These are phyloP conservation scores for Crithidia mellificae DNA, from an alignment of 208 protist species.

Conservation along the genomic window DNA sequence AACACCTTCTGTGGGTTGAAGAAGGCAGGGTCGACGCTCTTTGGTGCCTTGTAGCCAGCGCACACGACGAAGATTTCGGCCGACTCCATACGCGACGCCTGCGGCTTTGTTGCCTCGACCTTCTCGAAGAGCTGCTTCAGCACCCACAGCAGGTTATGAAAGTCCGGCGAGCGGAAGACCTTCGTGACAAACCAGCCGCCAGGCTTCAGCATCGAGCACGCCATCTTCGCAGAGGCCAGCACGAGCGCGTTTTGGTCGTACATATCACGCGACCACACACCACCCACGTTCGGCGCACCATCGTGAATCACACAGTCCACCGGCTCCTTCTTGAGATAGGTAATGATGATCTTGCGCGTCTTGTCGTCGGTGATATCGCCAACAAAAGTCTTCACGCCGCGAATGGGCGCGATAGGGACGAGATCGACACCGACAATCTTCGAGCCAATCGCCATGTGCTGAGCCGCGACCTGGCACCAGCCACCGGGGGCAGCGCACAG, in stretches of 20 bases:
- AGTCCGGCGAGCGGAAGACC: constrained; percentile 99
- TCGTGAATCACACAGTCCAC: constrained; percentile 98
- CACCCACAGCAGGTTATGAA: constrained; percentile 98
- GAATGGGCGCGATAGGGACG: constrained; percentile 98
- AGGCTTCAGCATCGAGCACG: constrained; percentile 92
- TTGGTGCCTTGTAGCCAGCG: constrained; percentile 95
- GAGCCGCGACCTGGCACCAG: constrained; percentile 95
- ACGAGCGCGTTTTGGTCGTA: constrained; percentile 97
- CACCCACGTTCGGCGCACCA: constrained; percentile 99
- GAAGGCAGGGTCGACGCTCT: constrained; percentile 95
- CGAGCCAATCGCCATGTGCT: constrained; percentile 96
- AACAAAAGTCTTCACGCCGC: constrained; percentile 94
- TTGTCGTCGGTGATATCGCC: constrained; percentile 99
- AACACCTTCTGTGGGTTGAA: constrained; percentile 97
- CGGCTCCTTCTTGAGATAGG: constrained; percentile 94
- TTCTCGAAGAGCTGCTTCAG: constrained; percentile 98
- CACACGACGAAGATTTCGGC: constrained; percentile 99
- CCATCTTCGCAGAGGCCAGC: constrained; percentile 95
- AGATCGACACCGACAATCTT: constrained; percentile 98
- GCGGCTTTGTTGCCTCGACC: constrained; percentile 98
- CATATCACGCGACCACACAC: constrained; percentile 98
- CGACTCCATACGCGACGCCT: constrained; percentile 96
- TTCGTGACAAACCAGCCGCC: constrained; percentile 99
- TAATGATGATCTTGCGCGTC: constrained; percentile 93
- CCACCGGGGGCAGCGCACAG: constrained; percentile 98